These are phyloP conservation scores for Sisymbrium irio DNA, from an alignment of 345 rosid species.

Conservation along the genomic window DNA sequence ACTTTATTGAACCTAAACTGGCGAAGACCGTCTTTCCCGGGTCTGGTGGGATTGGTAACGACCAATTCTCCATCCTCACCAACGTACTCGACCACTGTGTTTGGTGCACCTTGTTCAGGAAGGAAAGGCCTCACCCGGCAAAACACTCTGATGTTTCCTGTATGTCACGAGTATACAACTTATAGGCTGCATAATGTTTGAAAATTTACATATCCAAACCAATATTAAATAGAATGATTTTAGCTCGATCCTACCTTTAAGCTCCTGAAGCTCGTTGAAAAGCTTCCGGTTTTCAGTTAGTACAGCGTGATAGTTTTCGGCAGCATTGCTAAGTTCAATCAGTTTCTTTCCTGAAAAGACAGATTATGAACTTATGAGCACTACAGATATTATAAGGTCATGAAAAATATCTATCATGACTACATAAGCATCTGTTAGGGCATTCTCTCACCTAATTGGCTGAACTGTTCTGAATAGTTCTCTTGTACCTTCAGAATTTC, in stretches of 20 bases:
- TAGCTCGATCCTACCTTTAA: constrained; percentile 57
- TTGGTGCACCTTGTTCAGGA: constrained; percentile 53
- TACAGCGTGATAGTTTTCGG: constrained; percentile 63
- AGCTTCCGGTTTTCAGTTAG: constrained; percentile 76
- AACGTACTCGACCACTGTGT: constrained; percentile 49
- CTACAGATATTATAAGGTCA: not conserved
- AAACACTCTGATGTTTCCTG: constrained; percentile 93
- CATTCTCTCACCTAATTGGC: constrained; percentile 50
- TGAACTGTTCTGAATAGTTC: constrained; percentile 52
- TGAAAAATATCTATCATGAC: not conserved
- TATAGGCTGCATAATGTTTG: not conserved
- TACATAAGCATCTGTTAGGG: constrained; percentile 1
- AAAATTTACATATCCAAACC: not conserved
- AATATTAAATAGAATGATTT: not conserved
- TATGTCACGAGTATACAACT: constrained; percentile 10
- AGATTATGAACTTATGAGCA: not conserved
- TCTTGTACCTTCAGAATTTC: constrained; percentile 51
- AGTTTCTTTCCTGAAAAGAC: constrained; percentile 51
- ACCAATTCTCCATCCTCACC: constrained; percentile 78
- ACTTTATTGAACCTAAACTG: constrained; percentile 76
- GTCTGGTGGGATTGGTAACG: constrained; percentile 67
- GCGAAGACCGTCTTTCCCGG: constrained; percentile 68
- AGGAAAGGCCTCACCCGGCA: constrained; percentile 83
- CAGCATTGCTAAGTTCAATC: constrained; percentile 53
- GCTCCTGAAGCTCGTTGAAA: constrained; percentile 87